Percentiles rank a stretch among this genome's conserved stretches.
Conservation (phyloP, 2,329 filamentous ascomycete genomes). For the Colletotrichum nymphaeae region DNA sequence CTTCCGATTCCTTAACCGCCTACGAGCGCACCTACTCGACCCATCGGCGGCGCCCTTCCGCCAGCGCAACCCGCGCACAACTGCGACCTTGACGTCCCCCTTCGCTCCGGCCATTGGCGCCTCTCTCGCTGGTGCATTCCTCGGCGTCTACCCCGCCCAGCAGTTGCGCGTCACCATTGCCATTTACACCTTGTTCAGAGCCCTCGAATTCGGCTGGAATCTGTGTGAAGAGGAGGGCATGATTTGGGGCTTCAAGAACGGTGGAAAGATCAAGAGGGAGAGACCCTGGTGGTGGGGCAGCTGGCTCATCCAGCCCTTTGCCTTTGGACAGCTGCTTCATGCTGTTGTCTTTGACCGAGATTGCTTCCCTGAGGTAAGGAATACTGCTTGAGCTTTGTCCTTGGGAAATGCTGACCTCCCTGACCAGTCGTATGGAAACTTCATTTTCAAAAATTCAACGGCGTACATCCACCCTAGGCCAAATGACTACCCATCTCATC, state of each 20-base stretch:
- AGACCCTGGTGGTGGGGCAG: slow-evolving; percentile 87
- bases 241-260: slow-evolving; percentile 70
- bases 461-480: slow-evolving; percentile 84
- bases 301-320: slow-evolving; percentile 83
- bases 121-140: slow-evolving; percentile 83
- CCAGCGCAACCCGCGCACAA: slow-evolving; percentile 81
- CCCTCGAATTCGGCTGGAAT: slow-evolving; percentile 90
- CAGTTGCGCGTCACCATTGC: slow-evolving; percentile 81
- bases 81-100: slow-evolving; percentile 80
- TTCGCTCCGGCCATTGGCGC: slow-evolving; percentile 93
- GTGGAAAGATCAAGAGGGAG: slow-evolving; percentile 66
- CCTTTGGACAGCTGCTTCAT: slow-evolving; percentile 81
- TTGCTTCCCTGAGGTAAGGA: slow-evolving; percentile 72
- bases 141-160: slow-evolving; percentile 77
- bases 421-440: slow-evolving; percentile 53
- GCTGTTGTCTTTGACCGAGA: slow-evolving; percentile 82
- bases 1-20: slow-evolving; percentile 86
- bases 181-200: slow-evolving; percentile 84
- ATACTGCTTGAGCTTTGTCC: neutral
- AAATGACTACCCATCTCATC: slow-evolving; percentile 70
- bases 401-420: neutral
- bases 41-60: slow-evolving; percentile 86
- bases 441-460: slow-evolving; percentile 77
- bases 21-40: slow-evolving; percentile 82
- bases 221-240: slow-evolving; percentile 79